A percentile compares a stretch with the other conserved stretches of the same genome.
phyloP scores from a whole-genome alignment of 257 asterid species.

The Solanum medicagineum region DNA sequence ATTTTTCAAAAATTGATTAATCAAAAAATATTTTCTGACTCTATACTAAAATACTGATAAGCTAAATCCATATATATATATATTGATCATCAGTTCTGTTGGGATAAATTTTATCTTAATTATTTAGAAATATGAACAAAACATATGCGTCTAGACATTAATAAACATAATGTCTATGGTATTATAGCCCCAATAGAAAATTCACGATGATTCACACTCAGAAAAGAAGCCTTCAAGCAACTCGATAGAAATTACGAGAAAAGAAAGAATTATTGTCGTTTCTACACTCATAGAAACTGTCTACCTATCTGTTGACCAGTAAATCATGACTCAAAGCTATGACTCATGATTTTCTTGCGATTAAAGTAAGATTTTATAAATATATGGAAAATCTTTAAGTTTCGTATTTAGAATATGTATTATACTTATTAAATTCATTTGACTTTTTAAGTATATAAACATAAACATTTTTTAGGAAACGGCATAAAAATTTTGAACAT shows the following conservation, averaged over 20 bases:
- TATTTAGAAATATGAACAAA: neutral
- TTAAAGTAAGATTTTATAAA: neutral
- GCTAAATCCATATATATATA: no score
- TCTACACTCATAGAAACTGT: neutral
- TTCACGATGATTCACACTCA: neutral
- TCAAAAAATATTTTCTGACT: no score
- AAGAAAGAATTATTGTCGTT: neutral
- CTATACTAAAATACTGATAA: no score
- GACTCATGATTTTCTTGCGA: neutral
- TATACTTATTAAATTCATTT: neutral
- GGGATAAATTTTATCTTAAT: neutral
- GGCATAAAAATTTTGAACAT: neutral
- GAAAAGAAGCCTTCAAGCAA: neutral
- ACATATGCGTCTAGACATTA: neutral
- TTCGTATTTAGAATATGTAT: neutral
- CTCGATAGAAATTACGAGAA: neutral
- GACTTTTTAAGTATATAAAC: neutral
- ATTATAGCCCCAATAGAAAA: neutral
- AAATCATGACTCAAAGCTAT: neutral
- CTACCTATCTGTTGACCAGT: neutral
- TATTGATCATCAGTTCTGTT: neutral
- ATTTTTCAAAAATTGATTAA: no score
- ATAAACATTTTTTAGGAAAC: neutral
- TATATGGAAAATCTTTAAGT: neutral
- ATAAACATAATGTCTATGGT: neutral